Base-by-base conservation (phyloP, 805 yeast genomes). In the Wickerhamiella bombiphila region DNA sequence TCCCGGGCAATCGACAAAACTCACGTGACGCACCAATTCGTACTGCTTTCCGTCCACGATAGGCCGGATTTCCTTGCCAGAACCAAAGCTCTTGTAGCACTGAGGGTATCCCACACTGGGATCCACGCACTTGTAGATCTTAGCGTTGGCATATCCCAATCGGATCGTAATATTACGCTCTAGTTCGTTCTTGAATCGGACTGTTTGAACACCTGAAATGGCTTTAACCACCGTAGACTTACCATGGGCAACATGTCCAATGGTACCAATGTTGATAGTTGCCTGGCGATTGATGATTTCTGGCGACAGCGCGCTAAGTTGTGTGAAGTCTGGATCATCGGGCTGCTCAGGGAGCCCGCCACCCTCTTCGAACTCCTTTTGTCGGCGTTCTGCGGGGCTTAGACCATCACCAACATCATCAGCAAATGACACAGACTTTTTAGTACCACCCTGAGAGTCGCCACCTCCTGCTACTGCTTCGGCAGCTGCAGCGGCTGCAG, bases 1-100 rank as follows among this genome's bases (percentile, higher is more conserved):
- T 62, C 99, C 99, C 43, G 99, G 99, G 69, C 98, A 93, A 69
- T 91, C 99, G 44, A 93, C 98, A 55, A 93, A 93, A 8, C 95
- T 83, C 38, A 91, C 98, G 59, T 91, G 99, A 64, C 99, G 83
- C 31, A 85, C 75, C 51, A 91, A 70, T 53, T 73, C 72, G 64
- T 85, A 86, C 58, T 94, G 80, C 47, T 77, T 76, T 51, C 82
- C 74, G 55, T 78, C 80, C 65, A 96, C 82, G 57, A 78, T 79
- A 50, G 99, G 99, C 57, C 73, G 70, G 51, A 91, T 81, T 66
- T 91, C 99, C 63, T 81, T 88, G 58, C 83, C 95, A 22, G 93
- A 79, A 54, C 88, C 80, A 66, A 80, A 93, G 8, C 96, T 85
- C 60, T 77, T 78, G 70, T 88, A 91, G 66, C 95, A 81, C 36